Base-by-base conservation (phyloP, 306 rosid genomes). In the Ziziphus jujuba region DNA sequence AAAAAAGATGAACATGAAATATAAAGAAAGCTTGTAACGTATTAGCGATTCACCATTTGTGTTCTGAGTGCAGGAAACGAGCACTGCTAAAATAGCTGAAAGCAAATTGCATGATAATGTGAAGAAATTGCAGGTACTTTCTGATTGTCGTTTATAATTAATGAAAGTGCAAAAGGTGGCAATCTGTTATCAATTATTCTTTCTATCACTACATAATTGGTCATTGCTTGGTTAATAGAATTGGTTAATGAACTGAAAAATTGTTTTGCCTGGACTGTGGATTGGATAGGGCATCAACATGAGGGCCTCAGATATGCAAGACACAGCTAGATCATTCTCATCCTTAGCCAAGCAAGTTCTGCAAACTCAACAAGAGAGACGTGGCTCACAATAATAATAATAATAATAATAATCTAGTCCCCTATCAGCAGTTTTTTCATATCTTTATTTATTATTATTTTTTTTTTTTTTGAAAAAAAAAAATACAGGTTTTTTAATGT, bases 301-400 rank as follows among this genome's bases (percentile, higher is more conserved):
- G 57, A 80, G 71, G 53, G 43, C 98, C 21, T 20, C 93, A 33
- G 89, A 90, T 16, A 87, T 92, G 88, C 88, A 90, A 78, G 91
- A 87, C 74, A 79, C 77, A 33, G 98, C 98, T 43, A 80, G 68
- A 66, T 87, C 98, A 52, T 90, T 90, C 75, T 93, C 95, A 63
- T 81, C 93, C 56, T 67, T 88, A 86, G 98, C 96, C 50, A 88
- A 80, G 21, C 89, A 88, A 65, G 77, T 90, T 69, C 85, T 87
- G 36, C 81, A 47, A 82, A 86, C 81, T 52, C 89, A 88, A 80
- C 90, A 80, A 15, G 86, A 81, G 13, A 83, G 49, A 60, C 84
- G 69, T 70, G 69, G 75, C 69, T 75, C 78, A 66, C 68, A 61
- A 80, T 50, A 47, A 47, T 28, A 28, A 28, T 47, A 24, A 23